These are phyloP conservation scores for Epicoccum nigrum DNA, from an alignment of 2,329 filamentous ascomycete genomes.

Conservation along the genomic window DNA sequence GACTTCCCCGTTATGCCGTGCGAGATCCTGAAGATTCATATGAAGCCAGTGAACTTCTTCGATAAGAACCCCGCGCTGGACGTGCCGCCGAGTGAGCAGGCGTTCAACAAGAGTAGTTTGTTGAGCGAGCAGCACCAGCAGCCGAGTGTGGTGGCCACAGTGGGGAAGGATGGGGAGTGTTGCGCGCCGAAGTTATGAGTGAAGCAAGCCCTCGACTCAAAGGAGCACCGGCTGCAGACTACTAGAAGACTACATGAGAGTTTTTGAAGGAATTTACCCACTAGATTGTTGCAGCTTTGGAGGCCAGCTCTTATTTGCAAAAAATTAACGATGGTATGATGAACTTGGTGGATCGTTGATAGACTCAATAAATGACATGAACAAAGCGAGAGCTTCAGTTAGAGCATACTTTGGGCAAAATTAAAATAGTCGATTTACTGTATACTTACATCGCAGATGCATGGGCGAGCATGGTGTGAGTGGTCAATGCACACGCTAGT, in stretches of 20 bases:
- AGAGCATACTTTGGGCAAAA: too few relatives aligned
- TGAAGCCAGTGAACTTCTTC: constrained; percentile 67
- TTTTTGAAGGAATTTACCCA: too few relatives aligned
- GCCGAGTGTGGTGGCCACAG: constrained; percentile 42
- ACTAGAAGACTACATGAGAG: too few relatives aligned
- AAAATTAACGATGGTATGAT: too few relatives aligned
- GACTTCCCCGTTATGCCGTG: constrained; percentile 66
- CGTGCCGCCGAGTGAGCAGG: constrained; percentile 60
- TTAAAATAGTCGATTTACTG: too few relatives aligned
- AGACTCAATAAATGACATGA: too few relatives aligned
- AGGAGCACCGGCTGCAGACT: too few relatives aligned
- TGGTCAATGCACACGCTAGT: constrained; percentile 12
- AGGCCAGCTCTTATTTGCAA: too few relatives aligned
- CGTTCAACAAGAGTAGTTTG: constrained; percentile 52
- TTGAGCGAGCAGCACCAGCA: constrained; percentile 48
- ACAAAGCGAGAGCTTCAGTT: too few relatives aligned
- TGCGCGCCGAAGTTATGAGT: constrained; percentile 42
- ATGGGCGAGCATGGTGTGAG: not conserved
- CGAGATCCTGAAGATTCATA: constrained; percentile 62
- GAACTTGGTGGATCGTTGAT: too few relatives aligned
- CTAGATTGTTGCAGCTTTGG: too few relatives aligned
- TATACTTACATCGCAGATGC: too few relatives aligned
- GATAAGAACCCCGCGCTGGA: constrained; percentile 64
- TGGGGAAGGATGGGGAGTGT: constrained; percentile 47
- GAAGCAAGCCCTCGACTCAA: not conserved